These are phyloP conservation scores for Parathielavia appendiculata DNA, from an alignment of 495 filamentous ascomycete species.

Conservation along the genomic window DNA sequence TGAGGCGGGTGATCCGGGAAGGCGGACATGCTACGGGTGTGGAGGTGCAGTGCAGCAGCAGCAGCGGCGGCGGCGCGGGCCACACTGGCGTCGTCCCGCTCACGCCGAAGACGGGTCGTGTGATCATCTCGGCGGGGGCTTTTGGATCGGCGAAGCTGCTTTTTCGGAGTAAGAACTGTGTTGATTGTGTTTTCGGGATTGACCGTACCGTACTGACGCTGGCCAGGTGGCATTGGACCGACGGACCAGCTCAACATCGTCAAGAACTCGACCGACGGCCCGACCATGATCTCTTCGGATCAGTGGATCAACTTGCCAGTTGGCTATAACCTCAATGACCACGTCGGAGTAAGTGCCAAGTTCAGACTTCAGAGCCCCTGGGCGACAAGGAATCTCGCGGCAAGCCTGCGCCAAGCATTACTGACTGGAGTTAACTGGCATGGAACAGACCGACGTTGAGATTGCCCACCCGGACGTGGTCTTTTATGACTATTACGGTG, in stretches of 20 bases:
- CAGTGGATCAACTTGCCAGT: slow-evolving; percentile 68
- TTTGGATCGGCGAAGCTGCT: slow-evolving; percentile 67
- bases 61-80: slow-evolving; percentile 48
- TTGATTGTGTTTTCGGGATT: neutral
- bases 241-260: slow-evolving; percentile 52
- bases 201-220: neutral
- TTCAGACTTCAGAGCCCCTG: too few species aligned
- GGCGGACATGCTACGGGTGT: slow-evolving; percentile 58
- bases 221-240: slow-evolving; percentile 53
- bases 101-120: slow-evolving; percentile 53
- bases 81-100: slow-evolving; percentile 53
- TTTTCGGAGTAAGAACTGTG: slow-evolving; percentile 31
- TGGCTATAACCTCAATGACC: slow-evolving; percentile 64
- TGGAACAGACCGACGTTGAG: slow-evolving; percentile 52
- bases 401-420: too few species aligned
- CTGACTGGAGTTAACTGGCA: neutral
- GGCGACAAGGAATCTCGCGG: too few species aligned
- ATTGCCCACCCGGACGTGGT: slow-evolving; percentile 55
- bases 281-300: slow-evolving; percentile 42
- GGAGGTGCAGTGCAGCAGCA: slow-evolving; percentile 56
- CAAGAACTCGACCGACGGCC: slow-evolving; percentile 48
- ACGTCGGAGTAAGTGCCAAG: slow-evolving; percentile 53
- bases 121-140: slow-evolving; percentile 61
- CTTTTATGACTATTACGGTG: slow-evolving; percentile 59
- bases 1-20: slow-evolving; percentile 56